Base-by-base conservation (phyloP, 1,139 yeast species). In the Debaryomycetaceae sp. region DNA sequence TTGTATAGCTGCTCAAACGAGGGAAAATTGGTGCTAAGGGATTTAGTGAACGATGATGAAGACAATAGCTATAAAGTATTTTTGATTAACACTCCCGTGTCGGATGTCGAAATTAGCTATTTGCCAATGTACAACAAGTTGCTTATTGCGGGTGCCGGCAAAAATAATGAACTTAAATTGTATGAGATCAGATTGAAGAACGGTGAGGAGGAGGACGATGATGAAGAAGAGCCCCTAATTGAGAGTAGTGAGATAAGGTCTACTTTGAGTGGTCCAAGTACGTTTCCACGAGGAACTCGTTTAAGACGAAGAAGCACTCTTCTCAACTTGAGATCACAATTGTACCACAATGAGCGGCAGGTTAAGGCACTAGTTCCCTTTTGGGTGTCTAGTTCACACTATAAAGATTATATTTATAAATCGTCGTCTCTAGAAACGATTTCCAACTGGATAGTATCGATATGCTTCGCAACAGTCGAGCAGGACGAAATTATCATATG, bases 1-100 rank as follows among this genome's bases (percentile, higher is more conserved):
- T 62, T 77, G 33, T 72, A 69, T 49, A 68, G 72, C 37, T 76
- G 81, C 50, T 73, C 78, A 3, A 58, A 60, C 9, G 68, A 68
- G 7, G 83, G 83, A 6, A 64, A 65, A 44, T 60, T 76, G 31
- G 62, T 70, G 2, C 56, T 76, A 13, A 65, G 78, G n/a, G 80
- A 75, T 47, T 56, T 75, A 49, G 57, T 69, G 39, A 65, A 71
- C 46, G 75, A 71, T 50, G 76, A 70, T 47, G 65, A 66, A 23
- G 60, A 65, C 43, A 60, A 57, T 24, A 59, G 70, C 45, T 65
- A 61, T 45, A 59, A 57, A 46, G 62, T 60, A 1, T 66, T 55
- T 45, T 49, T 58, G 38, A 58, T 75, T 20, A 63, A 63, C 17
- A 63, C 58, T 13, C 76, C 78, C 1, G 62, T 78, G 1, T 60